phyloP scores from a whole-genome alignment of 768 basidiomycete genomes.

The Termitomyces eurrhizus region DNA sequence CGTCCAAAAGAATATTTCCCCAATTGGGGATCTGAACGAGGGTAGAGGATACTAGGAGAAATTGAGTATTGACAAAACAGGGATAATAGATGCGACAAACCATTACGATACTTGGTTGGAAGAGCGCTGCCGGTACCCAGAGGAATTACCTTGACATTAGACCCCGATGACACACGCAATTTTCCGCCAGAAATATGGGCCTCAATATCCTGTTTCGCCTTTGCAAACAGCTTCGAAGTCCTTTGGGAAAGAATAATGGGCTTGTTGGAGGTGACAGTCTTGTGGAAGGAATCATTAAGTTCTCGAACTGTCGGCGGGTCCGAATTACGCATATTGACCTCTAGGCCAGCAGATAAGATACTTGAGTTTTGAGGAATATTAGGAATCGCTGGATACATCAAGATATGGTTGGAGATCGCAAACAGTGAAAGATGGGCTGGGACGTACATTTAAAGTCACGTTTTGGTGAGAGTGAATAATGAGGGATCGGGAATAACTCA shows the following conservation, averaged over 20 bases:
- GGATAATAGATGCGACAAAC: constrained; percentile 34
- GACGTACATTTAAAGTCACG: constrained; percentile 36
- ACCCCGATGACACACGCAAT: constrained; percentile 36
- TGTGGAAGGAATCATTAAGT: constrained; percentile 37
- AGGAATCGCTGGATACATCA: constrained; percentile 28
- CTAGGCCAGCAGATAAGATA: constrained; percentile 37
- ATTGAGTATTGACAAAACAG: neutral
- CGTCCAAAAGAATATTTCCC: constrained; percentile 80
- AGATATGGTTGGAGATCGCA: neutral
- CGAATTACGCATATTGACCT: constrained; percentile 44
- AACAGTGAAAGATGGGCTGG: neutral
- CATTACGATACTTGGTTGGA: constrained; percentile 85
- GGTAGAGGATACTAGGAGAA: constrained; percentile 61
- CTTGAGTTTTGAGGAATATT: constrained; percentile 45
- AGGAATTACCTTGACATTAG: constrained; percentile 66
- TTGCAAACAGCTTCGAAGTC: constrained; percentile 35
- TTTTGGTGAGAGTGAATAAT: constrained; percentile 40
- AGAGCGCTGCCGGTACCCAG: constrained; percentile 88
- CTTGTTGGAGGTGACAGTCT: constrained; percentile 22
- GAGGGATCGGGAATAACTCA: constrained; percentile 68
- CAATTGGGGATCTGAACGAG: constrained; percentile 69
- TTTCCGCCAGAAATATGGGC: constrained; percentile 14
- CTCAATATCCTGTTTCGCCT: constrained; percentile 32
- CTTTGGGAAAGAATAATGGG: constrained; percentile 27
- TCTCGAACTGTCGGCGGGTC: constrained; percentile 32